Evolutionary conservation across 176 grass and related monocot genomes (phyloP).

Genomic region (Poa annua): DNA sequence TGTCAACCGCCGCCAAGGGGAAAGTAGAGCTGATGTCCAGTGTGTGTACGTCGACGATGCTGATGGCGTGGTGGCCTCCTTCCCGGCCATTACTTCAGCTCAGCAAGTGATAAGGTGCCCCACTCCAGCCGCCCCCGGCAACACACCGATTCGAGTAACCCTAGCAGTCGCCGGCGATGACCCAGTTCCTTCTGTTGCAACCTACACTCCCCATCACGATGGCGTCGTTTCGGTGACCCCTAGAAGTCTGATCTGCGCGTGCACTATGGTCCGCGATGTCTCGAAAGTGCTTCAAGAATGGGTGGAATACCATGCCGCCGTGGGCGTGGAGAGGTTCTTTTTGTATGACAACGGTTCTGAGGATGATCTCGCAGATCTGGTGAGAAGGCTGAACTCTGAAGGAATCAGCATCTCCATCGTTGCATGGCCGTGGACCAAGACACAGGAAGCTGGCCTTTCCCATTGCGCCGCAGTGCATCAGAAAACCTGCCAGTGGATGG

Average conservation of each 20-base stretch:
- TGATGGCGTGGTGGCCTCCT: not conserved
- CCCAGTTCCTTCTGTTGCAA: not conserved
- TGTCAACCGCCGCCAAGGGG: not conserved
- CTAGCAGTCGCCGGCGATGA: not conserved
- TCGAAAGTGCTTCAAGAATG: not conserved
- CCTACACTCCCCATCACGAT: not conserved
- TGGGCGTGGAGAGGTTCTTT: not conserved
- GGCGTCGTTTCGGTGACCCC: not conserved
- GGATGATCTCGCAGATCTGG: not conserved
- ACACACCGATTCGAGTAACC: not conserved
- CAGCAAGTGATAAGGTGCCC: not conserved
- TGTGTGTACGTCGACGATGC: not conserved
- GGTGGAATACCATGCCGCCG: not conserved
- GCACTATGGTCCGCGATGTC: not conserved
- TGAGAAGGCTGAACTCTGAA: not conserved
- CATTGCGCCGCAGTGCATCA: too few relatives aligned
- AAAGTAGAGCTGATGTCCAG: not conserved
- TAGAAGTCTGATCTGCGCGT: not conserved
- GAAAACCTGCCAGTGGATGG: too few relatives aligned
- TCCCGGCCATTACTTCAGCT: not conserved
- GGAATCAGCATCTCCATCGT: not conserved
- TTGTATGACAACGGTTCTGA: not conserved
- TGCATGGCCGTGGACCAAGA: not conserved
- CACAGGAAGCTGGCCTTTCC: too few relatives aligned
- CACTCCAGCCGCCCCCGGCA: not conserved